Evolutionary conservation across 768 basidiomycete species (phyloP), one percentile per base, ranked within the genome.

Genomic region (Tephrocybe sp.): DNA sequence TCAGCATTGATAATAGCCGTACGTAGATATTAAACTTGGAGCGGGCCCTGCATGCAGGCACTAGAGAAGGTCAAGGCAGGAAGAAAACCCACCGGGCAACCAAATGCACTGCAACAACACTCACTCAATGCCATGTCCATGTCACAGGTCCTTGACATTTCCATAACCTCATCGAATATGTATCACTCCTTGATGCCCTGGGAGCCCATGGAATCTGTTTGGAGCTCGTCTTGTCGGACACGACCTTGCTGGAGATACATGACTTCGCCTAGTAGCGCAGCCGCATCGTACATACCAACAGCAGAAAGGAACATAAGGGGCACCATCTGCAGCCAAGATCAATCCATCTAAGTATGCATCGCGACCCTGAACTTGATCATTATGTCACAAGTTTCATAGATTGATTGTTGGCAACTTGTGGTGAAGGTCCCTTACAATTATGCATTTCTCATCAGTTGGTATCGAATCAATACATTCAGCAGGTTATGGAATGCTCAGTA

Each of bases 401-500:
- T n/a, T n/a, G n/a, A n/a, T n/a, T n/a, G n/a, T n/a, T n/a, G n/a
- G n/a, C n/a, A n/a, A n/a, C n/a, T n/a, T n/a, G n/a, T n/a, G n/a
- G n/a, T n/a, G n/a, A n/a, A n/a, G n/a, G n/a, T n/a, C n/a, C n/a
- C n/a, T n/a, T n/a, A n/a, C n/a, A n/a, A n/a, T n/a, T n/a, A n/a
- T n/a, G n/a, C n/a, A n/a, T n/a, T 20, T 51, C 21, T 20, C 44
- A 50, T 36, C 34, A 36, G 34, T 30, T 34, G 43, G 39, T 34
- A 39, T 50, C 47, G 50, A 9, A 50, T 42, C 28, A 42, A 36
- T 28, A 51, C 41, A 46, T 51, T 39, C 45, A 47, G 43, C 12
- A 34, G 18, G 15, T 51, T 45, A 48, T 53, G 44, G 36, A 56
- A 47, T 59, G 41, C 52, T 54, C 45, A 54, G 47, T 51, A 46